Base-by-base conservation (phyloP, 1,284 basidiomycete species). In the Somion occarium region DNA sequence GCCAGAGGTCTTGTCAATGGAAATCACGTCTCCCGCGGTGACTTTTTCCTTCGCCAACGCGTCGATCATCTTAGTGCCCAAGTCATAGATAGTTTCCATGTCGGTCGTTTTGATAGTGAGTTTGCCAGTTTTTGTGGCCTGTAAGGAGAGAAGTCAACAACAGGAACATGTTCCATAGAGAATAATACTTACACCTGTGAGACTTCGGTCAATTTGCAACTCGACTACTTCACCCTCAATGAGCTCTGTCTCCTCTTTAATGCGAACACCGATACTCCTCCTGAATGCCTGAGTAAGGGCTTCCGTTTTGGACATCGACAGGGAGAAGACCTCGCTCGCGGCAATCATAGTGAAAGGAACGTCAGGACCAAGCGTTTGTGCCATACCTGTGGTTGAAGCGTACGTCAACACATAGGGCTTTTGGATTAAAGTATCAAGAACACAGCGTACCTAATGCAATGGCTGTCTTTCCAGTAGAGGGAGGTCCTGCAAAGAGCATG, bases 1-100 rank as follows among this genome's bases (percentile, higher is more conserved):
- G n/a, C 96, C 97, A 25, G 93, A 90, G 1, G 93, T 91, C 70
- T 99, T 98, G 78, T 99, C 96, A 61, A 99, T 98, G 44, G 91
- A 83, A 57, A 99, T 88, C 12, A 99, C 90, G 64, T 99, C 96
- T 25, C 97, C 96, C 0, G 96, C 96, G 2, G 94, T 80, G 13
- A 99, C 91, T 66, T 98, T 99, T 74, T 99, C 95, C 70, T 96
- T 97, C 46, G 93, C 89, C 38, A 99, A 71, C 5, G 94, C 87
- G 63, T 99, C 96, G 55, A 99, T 98, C 97, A 99, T 99, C 78
- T 99, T 99, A 53, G 88, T 94, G 7, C 97, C 97, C 18, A 99
- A 80, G 70, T 99, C 97, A 68, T 99, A 99, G 39, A 99, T 92
- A 13, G 96, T 99, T 74, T 99, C 96, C 96, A 99, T 99, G 69